Evolutionary conservation across 495 filamentous ascomycete species (phyloP).

Genomic region (Tuber magnatum): DNA sequence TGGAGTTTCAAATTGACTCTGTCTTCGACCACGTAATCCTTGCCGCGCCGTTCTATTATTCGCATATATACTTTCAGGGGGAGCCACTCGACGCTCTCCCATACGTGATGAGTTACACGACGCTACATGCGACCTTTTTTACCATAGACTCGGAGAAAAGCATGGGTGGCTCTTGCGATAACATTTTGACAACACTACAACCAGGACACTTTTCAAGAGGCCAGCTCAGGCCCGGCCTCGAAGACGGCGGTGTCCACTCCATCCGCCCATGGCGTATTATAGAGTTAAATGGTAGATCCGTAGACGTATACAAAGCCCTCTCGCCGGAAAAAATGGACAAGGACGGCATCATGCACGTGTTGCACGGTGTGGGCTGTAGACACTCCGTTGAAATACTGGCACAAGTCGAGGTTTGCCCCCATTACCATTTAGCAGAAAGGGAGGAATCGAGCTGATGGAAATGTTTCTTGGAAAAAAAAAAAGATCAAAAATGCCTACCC

Average conservation of each 20-base stretch:
- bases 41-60: constrained; percentile 65
- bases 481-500: constrained; percentile 73
- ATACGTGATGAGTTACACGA: constrained; percentile 69
- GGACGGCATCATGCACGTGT: constrained; percentile 13
- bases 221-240: constrained; percentile 41
- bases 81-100: constrained; percentile 48
- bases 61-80: constrained; percentile 53
- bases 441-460: not conserved
- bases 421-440: not conserved
- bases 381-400: constrained; percentile 50
- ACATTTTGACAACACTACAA: constrained; percentile 72
- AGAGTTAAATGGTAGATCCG: not conserved
- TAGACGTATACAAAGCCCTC: not conserved
- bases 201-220: constrained; percentile 38
- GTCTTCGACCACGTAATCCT: constrained; percentile 74
- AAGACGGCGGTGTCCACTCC: constrained; percentile 76
- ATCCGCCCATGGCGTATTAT: constrained; percentile 77
- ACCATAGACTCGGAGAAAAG: constrained; percentile 54
- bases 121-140: constrained; percentile 79
- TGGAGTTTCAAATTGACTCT: constrained; percentile 17
- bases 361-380: constrained; percentile 12
- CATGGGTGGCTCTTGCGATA: constrained; percentile 61
- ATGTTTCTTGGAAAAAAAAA: not conserved
- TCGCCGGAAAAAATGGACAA: not conserved
- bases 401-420: constrained; percentile 50